phyloP scores from a whole-genome alignment of 176 grass and related monocot species.

The Thinopyrum elongatum region DNA sequence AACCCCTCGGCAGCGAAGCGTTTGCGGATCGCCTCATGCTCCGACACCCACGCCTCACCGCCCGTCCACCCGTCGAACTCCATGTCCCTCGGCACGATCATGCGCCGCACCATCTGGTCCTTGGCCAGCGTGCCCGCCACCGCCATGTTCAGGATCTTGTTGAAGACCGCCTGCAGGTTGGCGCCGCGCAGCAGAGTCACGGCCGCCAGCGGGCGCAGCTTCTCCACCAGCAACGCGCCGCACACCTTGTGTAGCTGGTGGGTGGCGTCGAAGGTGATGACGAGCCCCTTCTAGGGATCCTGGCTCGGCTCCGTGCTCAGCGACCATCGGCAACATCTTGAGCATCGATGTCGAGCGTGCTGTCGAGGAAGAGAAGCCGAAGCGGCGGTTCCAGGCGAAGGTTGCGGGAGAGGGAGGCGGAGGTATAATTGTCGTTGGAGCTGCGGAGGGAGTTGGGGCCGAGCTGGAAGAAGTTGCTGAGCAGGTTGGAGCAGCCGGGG shows the following conservation, averaged over 20 bases:
- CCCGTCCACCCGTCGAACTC: neutral
- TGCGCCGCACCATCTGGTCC: conserved; percentile 3
- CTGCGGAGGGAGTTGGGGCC: conserved; percentile 42
- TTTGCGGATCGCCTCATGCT: neutral
- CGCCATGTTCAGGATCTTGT: conserved; percentile 26
- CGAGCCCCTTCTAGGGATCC: too few species aligned
- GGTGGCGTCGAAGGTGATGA: too few species aligned
- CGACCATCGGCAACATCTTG: too few species aligned
- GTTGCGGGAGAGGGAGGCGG: conserved; percentile 15
- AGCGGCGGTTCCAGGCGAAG: conserved; percentile 51
- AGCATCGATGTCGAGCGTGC: conserved; percentile 39
- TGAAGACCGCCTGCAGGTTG: conserved; percentile 44
- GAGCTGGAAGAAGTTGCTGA: conserved; percentile 51
- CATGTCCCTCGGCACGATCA: conserved; percentile 54
- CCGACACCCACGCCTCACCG: neutral
- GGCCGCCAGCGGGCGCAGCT: conserved; percentile 17
- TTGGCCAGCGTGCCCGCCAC: conserved; percentile 37
- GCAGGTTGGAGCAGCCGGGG: conserved; percentile 46
- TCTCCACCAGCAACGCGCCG: too few species aligned
- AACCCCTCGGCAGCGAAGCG: too few species aligned
- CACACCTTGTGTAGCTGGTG: too few species aligned
- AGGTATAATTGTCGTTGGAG: neutral
- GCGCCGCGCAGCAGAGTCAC: conserved; percentile 41
- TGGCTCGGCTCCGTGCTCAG: too few species aligned
- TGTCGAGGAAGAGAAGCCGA: conserved; percentile 60